These are phyloP conservation scores for Sporothrix luriei DNA, from an alignment of 2,329 filamentous ascomycete genomes.

Conservation along the genomic window DNA sequence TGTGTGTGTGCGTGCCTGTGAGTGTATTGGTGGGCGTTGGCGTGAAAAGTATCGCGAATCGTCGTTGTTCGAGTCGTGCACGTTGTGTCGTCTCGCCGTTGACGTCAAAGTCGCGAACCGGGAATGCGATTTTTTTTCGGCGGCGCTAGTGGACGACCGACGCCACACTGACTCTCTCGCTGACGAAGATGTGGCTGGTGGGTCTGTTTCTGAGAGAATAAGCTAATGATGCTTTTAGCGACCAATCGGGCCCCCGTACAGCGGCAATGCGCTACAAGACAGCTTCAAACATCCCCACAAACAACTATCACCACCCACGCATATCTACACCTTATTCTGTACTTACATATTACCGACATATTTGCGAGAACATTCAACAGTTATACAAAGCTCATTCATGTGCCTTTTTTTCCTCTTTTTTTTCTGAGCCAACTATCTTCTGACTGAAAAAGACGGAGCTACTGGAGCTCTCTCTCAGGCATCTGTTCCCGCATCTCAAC, in stretches of 20 bases:
- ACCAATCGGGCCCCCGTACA: not conserved
- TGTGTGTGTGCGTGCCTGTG: conserved; percentile 7
- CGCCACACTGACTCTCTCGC: conserved; percentile 7
- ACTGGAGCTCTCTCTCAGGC: not conserved
- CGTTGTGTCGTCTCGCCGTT: not conserved
- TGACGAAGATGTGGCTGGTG: conserved; percentile 1
- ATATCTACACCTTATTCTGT: not conserved
- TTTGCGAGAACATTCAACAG: not conserved
- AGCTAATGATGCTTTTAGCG: not conserved
- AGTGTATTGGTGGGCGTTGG: not conserved
- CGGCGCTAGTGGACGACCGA: not conserved
- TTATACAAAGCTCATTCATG: not conserved
- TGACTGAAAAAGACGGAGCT: not conserved
- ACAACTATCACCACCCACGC: not conserved
- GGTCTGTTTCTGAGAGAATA: too few relatives aligned
- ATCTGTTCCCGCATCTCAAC: not conserved
- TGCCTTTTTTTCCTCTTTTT: not conserved
- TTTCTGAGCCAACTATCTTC: not conserved
- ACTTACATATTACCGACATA: not conserved
- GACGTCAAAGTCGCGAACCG: not conserved
- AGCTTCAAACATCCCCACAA: not conserved
- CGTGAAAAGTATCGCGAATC: not conserved
- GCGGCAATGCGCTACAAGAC: conserved; percentile 14
- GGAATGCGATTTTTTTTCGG: conserved; percentile 30
- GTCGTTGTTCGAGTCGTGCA: conserved; percentile 14